Base-by-base conservation (phyloP, 306 rosid genomes). In the Dryas drummondii region DNA sequence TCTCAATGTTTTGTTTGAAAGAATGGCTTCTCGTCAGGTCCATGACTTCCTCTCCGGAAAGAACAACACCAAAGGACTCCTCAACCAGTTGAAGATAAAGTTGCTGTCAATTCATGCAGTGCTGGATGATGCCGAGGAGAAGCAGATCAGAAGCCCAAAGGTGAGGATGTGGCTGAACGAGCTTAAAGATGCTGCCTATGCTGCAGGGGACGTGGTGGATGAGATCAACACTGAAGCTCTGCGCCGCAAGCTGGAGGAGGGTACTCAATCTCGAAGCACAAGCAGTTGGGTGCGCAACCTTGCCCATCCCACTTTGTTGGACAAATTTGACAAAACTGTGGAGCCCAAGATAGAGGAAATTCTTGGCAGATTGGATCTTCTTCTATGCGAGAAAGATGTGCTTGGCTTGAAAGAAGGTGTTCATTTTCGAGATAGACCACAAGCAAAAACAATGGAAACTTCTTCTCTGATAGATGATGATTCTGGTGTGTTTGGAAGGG, bases 71-170 rank as follows among this genome's bases (percentile, higher is more conserved):
- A 42, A 50, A 0, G 15, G 7, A 6, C 12, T 70, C 51, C 77
- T 76, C 10, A 15, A 49, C 3, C 37, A 76, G 44, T 64, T 86
- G 26, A 40, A 42, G 3, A n/a, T 57, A 12, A 63, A 65, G 2
- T 45, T 79, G 15, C 51, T 37, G 10, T 66, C 79, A 5, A 48
- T 79, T 15, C 54, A 62, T n/a, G 14, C 14, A 45, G 59, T 83
- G 32, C 51, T 86, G 8, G 76, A 76, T 4, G 90, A 86, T 70
- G 84, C 87, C 9, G 84, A 86, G 69, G 63, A 62, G 51, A 81
- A 52, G 55, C 87, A 86, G 16, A 53, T 78, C 5, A 12, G 9
- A 6, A 66, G 1, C 37, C 62, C 54, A 40, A 16, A 22, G 0
- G 80, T 86, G 5, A 83, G 65, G 67, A 26, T 3, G 0, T 80